Conservation (phyloP, 31 red algal species). For the Asparagopsis taxiformis region DNA sequence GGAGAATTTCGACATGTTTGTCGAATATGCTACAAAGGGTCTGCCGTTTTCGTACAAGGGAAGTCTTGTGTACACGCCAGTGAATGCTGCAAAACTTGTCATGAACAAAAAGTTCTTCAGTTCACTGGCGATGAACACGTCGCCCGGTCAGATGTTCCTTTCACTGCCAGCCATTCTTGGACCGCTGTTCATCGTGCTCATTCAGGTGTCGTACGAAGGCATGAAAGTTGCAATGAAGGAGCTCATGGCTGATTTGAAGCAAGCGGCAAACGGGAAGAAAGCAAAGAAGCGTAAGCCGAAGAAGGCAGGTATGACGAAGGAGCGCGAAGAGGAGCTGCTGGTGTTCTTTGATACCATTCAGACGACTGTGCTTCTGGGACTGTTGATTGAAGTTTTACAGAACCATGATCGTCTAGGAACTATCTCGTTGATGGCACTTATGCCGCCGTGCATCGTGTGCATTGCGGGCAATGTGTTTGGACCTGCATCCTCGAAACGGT, state of each 20-base stretch:
- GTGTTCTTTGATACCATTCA: slow-evolving; percentile 85
- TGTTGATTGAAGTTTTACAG: slow-evolving; percentile 74
- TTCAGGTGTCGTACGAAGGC: no score
- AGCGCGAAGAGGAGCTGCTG: slow-evolving; percentile 68
- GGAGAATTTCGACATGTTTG: slow-evolving; percentile 66
- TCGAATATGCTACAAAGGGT: slow-evolving; percentile 42
- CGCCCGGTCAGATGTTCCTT: slow-evolving; percentile 77
- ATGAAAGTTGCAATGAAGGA: slow-evolving; percentile 74
- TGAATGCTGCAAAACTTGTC: slow-evolving; percentile 52
- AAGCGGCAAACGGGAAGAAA: slow-evolving; percentile 64
- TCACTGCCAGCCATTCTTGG: slow-evolving; percentile 77
- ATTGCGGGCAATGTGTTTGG: slow-evolving; percentile 59
- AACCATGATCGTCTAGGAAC: slow-evolving; percentile 62
- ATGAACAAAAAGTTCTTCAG: slow-evolving; percentile 27
- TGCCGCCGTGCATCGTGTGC: slow-evolving; percentile 59
- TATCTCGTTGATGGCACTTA: slow-evolving; percentile 60
- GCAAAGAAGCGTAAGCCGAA: slow-evolving; percentile 46
- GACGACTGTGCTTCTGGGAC: slow-evolving; percentile 71
- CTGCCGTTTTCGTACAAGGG: slow-evolving; percentile 77
- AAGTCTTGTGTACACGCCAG: slow-evolving; percentile 65
- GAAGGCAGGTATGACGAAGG: slow-evolving; percentile 69
- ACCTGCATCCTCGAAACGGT: slow-evolving; percentile 31
- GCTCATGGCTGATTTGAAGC: slow-evolving; percentile 72
- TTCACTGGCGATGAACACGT: slow-evolving; percentile 43
- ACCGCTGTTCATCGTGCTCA: slow-evolving; percentile 68